phyloP scores from a whole-genome alignment of 1,139 yeast genomes.

The Yamadazyma epiphylla region DNA sequence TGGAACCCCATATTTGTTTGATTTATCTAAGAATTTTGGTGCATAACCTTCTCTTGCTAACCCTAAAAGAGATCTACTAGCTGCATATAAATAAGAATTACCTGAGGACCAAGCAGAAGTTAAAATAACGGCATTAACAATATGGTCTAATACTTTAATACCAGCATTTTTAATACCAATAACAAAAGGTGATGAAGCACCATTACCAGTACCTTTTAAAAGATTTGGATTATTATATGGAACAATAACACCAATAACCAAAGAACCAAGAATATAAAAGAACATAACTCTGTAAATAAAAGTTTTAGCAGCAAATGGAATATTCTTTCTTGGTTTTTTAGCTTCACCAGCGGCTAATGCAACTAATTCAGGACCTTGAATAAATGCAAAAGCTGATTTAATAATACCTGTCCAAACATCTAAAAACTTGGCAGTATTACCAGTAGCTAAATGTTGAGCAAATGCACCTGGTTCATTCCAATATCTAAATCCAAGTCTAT shows the following conservation, averaged over 20 bases:
- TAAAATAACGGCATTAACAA: constrained; percentile 48
- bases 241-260: constrained; percentile 45
- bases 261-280: constrained; percentile 40
- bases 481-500: constrained; percentile 25
- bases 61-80: constrained; percentile 43
- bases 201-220: constrained; percentile 24
- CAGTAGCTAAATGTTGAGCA: constrained; percentile 15
- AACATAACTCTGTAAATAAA: constrained; percentile 42
- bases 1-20: constrained; percentile 43
- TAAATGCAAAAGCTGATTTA: constrained; percentile 28
- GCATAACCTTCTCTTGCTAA: constrained; percentile 47
- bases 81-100: constrained; percentile 37
- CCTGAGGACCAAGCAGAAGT: constrained; percentile 54
- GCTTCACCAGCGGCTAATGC: constrained; percentile 48
- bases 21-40: constrained; percentile 40
- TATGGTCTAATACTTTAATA: constrained; percentile 44
- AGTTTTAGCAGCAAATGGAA: constrained; percentile 45
- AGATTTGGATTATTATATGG: constrained; percentile 39
- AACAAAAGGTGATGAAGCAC: constrained; percentile 53
- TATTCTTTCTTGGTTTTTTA: constrained; percentile 43
- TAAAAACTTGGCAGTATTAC: constrained; percentile 20
- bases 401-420: constrained; percentile 27
- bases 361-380: constrained; percentile 49
- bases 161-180: constrained; percentile 50
- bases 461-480: constrained; percentile 29